Evolutionary conservation across 2,329 filamentous ascomycete genomes (phyloP), one percentile per base, ranked within the genome.

Genomic region (Nothophaeocryptopus gaeumannii): DNA sequence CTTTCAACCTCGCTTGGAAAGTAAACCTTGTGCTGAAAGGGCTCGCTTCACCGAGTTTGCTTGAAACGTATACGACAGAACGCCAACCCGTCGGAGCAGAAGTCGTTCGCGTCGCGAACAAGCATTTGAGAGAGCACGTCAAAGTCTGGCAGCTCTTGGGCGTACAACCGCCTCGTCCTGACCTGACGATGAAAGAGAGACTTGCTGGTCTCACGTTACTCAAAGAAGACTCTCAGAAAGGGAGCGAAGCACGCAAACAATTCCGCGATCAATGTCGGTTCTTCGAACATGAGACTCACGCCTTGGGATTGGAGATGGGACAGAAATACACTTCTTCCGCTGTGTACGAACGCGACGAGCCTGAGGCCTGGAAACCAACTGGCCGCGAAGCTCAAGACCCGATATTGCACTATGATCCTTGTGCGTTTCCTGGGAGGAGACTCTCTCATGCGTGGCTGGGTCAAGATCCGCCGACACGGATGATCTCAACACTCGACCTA

Each of bases 391-490:
- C 14, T 5, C 33, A 16, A 12, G 73, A 81, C 52, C 62, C 67
- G 0, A 69, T 76, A 5, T 58, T 75, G n/a, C 30, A 50, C 13
- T 49, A 55, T 13, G 56, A 61, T 13, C 29, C 57, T 12, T 55
- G 44, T 43, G 83, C 81, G 2, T 80, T 76, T 54, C 82, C 82
- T 0, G 82, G 82, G 5, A 69, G 69, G 26, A 72, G 79, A 1
- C 66, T 85, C 26, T 82, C 82, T 3, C 82, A 85, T 60, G 80
- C 71, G 0, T 84, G 82, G 82, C 66, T 85, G 5, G 79, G 78
- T 58, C 73, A 68, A 8, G 59, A 68, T 1, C 58, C 70, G 2
- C 78, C 78, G 0, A 65, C 64, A 1, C 62, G 71, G 37, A 65
- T 65, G 13, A 62, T 78, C 10, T 83, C 80, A 1, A 83, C 79